These are phyloP conservation scores for Arbutus unedo DNA, from an alignment of 148 eudicot species.

Conservation along the genomic window DNA sequence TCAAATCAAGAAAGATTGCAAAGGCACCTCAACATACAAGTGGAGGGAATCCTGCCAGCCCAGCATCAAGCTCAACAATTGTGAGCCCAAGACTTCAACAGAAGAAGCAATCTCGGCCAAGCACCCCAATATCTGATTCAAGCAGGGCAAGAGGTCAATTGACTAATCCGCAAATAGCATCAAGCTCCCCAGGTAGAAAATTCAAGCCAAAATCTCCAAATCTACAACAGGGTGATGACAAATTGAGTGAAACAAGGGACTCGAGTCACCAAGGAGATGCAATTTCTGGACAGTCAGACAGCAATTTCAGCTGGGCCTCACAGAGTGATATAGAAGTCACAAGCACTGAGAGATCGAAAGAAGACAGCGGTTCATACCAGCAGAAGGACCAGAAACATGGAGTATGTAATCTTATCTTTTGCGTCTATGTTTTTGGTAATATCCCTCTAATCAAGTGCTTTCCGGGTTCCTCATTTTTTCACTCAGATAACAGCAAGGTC, in stretches of 20 bases:
- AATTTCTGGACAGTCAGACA: slow-evolving; percentile 36
- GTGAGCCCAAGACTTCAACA: slow-evolving; percentile 37
- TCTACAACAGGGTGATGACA: slow-evolving; percentile 28
- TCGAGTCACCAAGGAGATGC: slow-evolving; percentile 35
- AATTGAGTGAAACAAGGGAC: slow-evolving; percentile 25
- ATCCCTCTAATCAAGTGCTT: slow-evolving; percentile 10
- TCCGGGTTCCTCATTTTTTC: slow-evolving; percentile 13
- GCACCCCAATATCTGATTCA: slow-evolving; percentile 27
- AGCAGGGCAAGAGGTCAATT: slow-evolving; percentile 25
- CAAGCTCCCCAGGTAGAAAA: slow-evolving; percentile 28
- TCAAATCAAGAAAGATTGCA: slow-evolving; percentile 27
- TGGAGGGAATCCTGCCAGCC: slow-evolving; percentile 24
- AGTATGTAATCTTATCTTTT: slow-evolving; percentile 18
- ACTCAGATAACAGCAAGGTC: slow-evolving; percentile 41
- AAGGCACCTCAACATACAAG: slow-evolving; percentile 26
- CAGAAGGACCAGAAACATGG: slow-evolving; percentile 18
- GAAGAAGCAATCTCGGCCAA: slow-evolving; percentile 21
- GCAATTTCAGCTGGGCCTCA: slow-evolving; percentile 36
- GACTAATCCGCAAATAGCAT: slow-evolving; percentile 26
- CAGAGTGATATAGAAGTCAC: slow-evolving; percentile 36
- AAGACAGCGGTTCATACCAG: slow-evolving; percentile 23
- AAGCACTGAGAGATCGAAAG: slow-evolving; percentile 24
- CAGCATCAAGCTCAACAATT: slow-evolving; percentile 24
- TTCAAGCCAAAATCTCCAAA: slow-evolving; percentile 28
- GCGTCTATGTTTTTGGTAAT: not conserved